Base-by-base conservation (phyloP, 2,329 filamentous ascomycete species). In the Emergomyces africanus region DNA sequence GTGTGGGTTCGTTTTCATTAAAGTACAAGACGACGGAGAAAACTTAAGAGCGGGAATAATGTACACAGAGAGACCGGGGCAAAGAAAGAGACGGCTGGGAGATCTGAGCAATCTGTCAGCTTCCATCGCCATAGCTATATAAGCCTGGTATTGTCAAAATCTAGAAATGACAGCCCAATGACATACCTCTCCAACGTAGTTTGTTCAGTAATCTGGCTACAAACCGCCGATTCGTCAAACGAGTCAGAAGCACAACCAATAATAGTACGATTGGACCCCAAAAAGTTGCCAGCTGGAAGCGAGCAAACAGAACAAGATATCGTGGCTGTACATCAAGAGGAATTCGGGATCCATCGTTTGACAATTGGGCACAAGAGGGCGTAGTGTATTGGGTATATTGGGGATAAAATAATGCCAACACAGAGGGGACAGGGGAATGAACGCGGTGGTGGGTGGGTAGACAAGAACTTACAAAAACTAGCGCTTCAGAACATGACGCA, bases 311-410 rank as follows among this genome's bases (percentile, higher is more conserved):
- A 55, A 46, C 60, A 64, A 59, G 63, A 66, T 62, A 59, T 67
- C 60, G 65, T 63, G 61, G 59, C 60, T 68, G 62, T 65, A 63
- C 61, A 63, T 49, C 59, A 60, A 59, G 44, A 64, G 61, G 58
- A 37, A 64, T 54, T 64, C 60, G 64, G 41, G 65, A 67, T 68
- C 68, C 71, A 74, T 74, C 54, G 68, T 72, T 48, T 71, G 66
- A 69, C 64, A 64, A 66, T 61, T 65, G 49, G 60, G 61, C 58
- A 64, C 59, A 57, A 60, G 63, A 65, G 65, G 65, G 61, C 61
- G 64, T 65, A 62, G 64, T 64, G 2, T 28, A 6, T 30, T 30
- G 30, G 30, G 30, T n/a, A 35, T 20, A 14, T 30, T 30, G 30
- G 6, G 3, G 30, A 3, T 30, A 25, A 3, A 15, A 23, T 20